Percentiles rank a stretch among this genome's conserved stretches.
Conservation (phyloP, 176 grass and related monocot genomes). For the Aegilops bicornis region DNA sequence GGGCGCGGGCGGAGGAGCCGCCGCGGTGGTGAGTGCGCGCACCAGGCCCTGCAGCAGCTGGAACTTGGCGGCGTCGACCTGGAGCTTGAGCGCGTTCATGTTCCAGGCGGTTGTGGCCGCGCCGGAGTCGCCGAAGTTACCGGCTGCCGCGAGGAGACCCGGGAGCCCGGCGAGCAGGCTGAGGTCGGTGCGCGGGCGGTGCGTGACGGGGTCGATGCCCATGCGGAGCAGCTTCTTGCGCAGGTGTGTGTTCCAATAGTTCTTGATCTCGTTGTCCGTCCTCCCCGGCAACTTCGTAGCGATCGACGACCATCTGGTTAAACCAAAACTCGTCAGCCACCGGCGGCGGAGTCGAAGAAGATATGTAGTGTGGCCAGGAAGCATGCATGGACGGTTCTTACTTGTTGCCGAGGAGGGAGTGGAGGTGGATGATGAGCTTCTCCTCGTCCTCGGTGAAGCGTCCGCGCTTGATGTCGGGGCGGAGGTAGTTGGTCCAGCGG, state of each 20-base stretch:
- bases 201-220: constrained; percentile 96
- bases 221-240: constrained; percentile 87
- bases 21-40: constrained; percentile 41
- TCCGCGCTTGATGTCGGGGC: constrained; percentile 86
- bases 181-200: constrained; percentile 76
- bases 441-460: constrained; percentile 79
- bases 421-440: constrained; percentile 78
- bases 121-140: constrained; percentile 23
- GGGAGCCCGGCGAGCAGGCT: constrained; percentile 66
- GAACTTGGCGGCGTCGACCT: constrained; percentile 74
- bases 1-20: constrained; percentile 6
- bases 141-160: constrained; percentile 40
- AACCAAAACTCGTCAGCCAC: not conserved
- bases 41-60: constrained; percentile 68
- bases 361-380: not conserved
- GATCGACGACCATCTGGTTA: constrained; percentile 72
- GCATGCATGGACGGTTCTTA: constrained; percentile 19
- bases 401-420: constrained; percentile 82
- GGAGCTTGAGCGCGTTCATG: constrained; percentile 58
- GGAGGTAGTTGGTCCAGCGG: constrained; percentile 94
- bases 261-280: constrained; percentile 94
- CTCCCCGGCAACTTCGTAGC: constrained; percentile 68
- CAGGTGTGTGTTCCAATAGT: constrained; percentile 95
- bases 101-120: constrained; percentile 1
- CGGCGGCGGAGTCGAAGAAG: not conserved